Evolutionary conservation across 2,329 filamentous ascomycete species (phyloP).

Genomic region (Neocucurbitaria cava): DNA sequence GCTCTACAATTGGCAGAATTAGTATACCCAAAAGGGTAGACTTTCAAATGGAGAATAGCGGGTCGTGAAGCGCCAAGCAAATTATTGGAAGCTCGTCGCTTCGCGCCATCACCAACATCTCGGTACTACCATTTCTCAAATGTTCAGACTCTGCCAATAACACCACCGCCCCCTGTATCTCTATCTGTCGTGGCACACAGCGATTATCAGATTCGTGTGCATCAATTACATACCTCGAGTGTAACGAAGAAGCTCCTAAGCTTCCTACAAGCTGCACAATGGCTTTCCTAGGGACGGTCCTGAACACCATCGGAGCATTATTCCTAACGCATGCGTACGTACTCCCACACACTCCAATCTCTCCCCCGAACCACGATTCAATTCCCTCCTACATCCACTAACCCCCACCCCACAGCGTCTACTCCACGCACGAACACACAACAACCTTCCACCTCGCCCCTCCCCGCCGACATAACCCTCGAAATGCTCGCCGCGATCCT

Average conservation of each 20-base stretch:
- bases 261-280: slow-evolving; percentile 53
- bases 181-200: not conserved
- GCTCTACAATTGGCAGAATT: not conserved
- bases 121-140: not conserved
- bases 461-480: slow-evolving; percentile 86
- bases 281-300: slow-evolving; percentile 73
- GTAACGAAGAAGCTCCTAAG: not conserved
- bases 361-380: not conserved
- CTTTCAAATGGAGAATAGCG: not conserved
- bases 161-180: not conserved
- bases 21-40: not conserved
- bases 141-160: not conserved
- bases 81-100: slow-evolving; percentile 12
- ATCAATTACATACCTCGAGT: not conserved
- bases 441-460: slow-evolving; percentile 66
- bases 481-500: slow-evolving; percentile 84
- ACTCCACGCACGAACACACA: slow-evolving; percentile 93
- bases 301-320: slow-evolving; percentile 77
- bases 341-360: slow-evolving; percentile 6
- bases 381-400: slow-evolving; percentile 23
- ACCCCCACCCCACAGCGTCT: slow-evolving; percentile 72
- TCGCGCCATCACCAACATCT: slow-evolving; percentile 10
- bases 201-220: not conserved
- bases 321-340: slow-evolving; percentile 87
- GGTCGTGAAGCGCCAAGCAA: slow-evolving; percentile 14